Percentiles rank a stretch among this genome's conserved stretches.
Evolutionary conservation across 2,329 filamentous ascomycete species (phyloP).

Genomic region (Botryotinia calthae): DNA sequence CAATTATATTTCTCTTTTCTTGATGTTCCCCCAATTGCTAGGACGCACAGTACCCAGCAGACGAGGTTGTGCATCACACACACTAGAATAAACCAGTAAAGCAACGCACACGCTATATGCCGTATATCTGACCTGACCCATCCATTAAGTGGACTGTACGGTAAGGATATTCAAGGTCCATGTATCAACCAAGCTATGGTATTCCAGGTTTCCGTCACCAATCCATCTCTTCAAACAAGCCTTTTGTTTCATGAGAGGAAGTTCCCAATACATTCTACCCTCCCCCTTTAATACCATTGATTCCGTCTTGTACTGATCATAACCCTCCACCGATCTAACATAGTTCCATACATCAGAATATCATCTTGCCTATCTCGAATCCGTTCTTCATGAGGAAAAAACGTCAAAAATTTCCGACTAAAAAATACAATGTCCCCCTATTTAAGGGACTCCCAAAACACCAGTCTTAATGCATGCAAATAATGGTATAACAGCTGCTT

Average conservation of each 20-base stretch:
- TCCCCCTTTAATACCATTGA: neutral
- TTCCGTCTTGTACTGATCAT: neutral
- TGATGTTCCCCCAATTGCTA: neutral
- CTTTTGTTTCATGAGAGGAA: neutral
- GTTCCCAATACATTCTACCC: neutral
- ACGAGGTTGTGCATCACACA: neutral
- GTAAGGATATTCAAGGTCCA: neutral
- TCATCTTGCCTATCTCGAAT: neutral
- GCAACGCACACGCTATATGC: neutral
- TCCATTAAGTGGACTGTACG: neutral
- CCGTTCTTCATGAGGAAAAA: neutral
- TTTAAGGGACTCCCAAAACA: conserved; percentile 8
- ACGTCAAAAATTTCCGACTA: neutral
- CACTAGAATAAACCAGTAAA: neutral
- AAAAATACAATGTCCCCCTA: conserved; percentile 7
- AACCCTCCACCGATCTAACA: neutral
- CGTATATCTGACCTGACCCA: neutral
- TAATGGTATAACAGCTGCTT: conserved; percentile 10
- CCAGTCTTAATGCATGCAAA: conserved; percentile 17
- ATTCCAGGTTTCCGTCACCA: no score
- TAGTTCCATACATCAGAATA: neutral
- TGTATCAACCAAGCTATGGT: neutral
- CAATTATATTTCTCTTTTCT: neutral
- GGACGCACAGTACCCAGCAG: neutral
- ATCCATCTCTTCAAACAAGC: neutral